Evolutionary conservation across 306 rosid species (phyloP), one percentile per base, ranked within the genome.

Genomic region (Vicia faba): DNA sequence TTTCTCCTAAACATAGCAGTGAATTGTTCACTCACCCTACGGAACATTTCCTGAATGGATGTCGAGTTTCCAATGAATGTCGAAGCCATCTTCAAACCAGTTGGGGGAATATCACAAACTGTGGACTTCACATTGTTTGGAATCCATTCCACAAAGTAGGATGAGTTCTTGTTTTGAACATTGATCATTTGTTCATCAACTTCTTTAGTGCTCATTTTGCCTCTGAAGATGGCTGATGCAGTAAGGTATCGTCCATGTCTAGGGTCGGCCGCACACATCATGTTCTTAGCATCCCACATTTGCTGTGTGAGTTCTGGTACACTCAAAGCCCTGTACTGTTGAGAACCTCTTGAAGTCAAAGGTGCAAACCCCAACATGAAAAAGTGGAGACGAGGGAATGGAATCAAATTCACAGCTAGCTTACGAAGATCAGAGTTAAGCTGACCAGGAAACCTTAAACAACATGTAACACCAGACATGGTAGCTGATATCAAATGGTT

Each of bases 131-230:
- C 69, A 9, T 64, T 64, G 69, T 64, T 44, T n/a, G 69, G 69
- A 64, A 64, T 64, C 69, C 69, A 64, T 29, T 64, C 69, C 7
- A 64, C 69, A 26, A 64, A 64, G 69, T 64, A 64, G 2, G 69
- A 64, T 0, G 69, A 64, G 38, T 64, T 64, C 56, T 64, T 64
- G 41, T 64, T 64, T 29, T 64, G 69, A 14, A 64, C 69, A 26
- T 64, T 64, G 15, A 64, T 64, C 69, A 64, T 64, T 9, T 64
- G 69, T 44, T 64, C 69, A 26, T 64, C 69, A 28, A 64, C 69
- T 15, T 64, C 69, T 15, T 64, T 64, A 5, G 69, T 64, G 56
- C 69, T 64, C 69, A 64, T 64, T 35, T 64, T 64, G 9, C 69
- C 69, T 45, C 69, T 44, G 41, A 64, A 64, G 41, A 64, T 64